These are phyloP conservation scores for Fusarium torreyae DNA, from an alignment of 2,329 filamentous ascomycete species.

Conservation along the genomic window DNA sequence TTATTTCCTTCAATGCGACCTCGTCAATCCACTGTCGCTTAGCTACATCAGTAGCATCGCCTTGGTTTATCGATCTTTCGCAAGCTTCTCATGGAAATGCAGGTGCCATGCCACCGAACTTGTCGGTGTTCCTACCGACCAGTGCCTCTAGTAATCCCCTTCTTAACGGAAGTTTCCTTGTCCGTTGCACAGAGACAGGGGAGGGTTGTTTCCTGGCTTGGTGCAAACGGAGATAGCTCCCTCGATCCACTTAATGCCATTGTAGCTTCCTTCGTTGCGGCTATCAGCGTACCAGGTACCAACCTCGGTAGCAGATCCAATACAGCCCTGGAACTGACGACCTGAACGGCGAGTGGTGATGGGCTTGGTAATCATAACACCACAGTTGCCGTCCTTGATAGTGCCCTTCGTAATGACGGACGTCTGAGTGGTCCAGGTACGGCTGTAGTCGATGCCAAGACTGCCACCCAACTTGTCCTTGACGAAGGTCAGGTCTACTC, in stretches of 20 bases:
- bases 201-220: slow-evolving; percentile 13
- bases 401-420: slow-evolving; percentile 19
- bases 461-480: slow-evolving; percentile 10
- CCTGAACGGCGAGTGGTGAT: slow-evolving; percentile 22
- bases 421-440: slow-evolving; percentile 24
- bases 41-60: too few relatives aligned
- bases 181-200: slow-evolving; percentile 29
- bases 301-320: slow-evolving; percentile 11
- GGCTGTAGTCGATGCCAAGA: slow-evolving; percentile 27
- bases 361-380: slow-evolving; percentile 21
- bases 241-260: slow-evolving; percentile 26
- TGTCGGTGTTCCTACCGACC: too few relatives aligned
- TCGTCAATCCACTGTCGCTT: too few relatives aligned
- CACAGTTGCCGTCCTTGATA: neutral
- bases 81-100: too few relatives aligned
- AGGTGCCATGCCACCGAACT: too few relatives aligned
- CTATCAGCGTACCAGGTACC: slow-evolving; percentile 29
- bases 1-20: too few relatives aligned
- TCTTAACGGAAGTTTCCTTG: slow-evolving; percentile 16
- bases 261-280: slow-evolving; percentile 17
- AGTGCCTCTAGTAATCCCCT: too few relatives aligned
- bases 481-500: neutral
- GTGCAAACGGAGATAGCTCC: slow-evolving; percentile 28
- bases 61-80: too few relatives aligned
- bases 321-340: slow-evolving; percentile 14